These are phyloP conservation scores for Piromyces finnis DNA, from an alignment of 192 early-diverging fungal genomes.

Conservation along the genomic window DNA sequence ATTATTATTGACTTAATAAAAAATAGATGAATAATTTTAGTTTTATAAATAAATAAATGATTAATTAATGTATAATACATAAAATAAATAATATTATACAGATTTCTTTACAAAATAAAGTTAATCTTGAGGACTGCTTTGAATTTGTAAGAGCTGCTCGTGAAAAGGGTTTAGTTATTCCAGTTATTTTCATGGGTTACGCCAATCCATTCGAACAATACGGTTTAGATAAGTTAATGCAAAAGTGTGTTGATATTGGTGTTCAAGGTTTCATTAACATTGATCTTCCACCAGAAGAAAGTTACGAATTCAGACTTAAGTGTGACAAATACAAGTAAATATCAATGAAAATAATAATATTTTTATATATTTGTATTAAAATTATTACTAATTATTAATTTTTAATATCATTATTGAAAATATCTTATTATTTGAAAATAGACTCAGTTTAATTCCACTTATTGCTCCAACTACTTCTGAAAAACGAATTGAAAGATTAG, in stretches of 20 bases:
- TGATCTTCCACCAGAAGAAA: conserved; percentile 94
- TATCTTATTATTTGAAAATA: too few relatives aligned
- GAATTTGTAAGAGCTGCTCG: conserved; percentile 65
- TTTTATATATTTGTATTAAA: too few relatives aligned
- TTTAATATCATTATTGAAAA: too few relatives aligned
- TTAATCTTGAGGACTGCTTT: conserved; percentile 67
- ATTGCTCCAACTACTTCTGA: conserved; percentile 89
- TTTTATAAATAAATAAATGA: too few relatives aligned
- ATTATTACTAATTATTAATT: too few relatives aligned
- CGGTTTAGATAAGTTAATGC: conserved; percentile 72
- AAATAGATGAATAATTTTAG: too few relatives aligned
- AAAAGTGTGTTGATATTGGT: conserved; percentile 65
- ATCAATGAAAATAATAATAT: too few relatives aligned
- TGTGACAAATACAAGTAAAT: too few relatives aligned
- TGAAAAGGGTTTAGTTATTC: conserved; percentile 60
- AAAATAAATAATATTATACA: too few relatives aligned
- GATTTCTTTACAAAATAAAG: conserved; percentile 57
- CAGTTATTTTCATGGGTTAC: conserved; percentile 97
- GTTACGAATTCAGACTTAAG: conserved; percentile 60
- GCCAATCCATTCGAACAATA: conserved; percentile 94
- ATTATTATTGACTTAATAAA: too few relatives aligned
- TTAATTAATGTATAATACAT: too few relatives aligned
- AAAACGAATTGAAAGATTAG: conserved; percentile 56
- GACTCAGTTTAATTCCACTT: conserved; percentile 71
- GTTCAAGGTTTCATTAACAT: conserved; percentile 94